phyloP scores from a whole-genome alignment of 106 monocot species.

The Posidonia australis region DNA sequence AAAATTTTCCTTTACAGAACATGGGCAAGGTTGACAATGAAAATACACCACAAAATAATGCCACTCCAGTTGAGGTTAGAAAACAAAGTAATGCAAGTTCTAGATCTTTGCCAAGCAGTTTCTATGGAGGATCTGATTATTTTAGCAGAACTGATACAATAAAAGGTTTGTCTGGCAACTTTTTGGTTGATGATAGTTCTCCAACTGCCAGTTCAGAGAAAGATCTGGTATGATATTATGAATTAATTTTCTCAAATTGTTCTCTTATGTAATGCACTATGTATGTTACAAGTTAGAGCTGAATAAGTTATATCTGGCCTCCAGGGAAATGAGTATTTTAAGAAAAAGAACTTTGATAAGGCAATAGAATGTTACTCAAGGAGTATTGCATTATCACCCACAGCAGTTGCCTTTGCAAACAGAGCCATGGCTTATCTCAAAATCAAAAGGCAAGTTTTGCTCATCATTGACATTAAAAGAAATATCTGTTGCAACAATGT shows the following conservation, averaged over 20 bases:
- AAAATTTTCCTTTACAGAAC: background rate
- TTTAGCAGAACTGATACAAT: conserved; percentile 21
- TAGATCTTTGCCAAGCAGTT: conserved; percentile 10
- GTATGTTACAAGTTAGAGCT: conserved; percentile 2
- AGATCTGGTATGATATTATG: conserved; percentile 44
- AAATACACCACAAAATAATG: conserved; percentile 15
- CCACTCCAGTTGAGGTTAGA: conserved; percentile 17
- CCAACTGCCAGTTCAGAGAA: conserved; percentile 83
- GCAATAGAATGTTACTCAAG: conserved; percentile 95
- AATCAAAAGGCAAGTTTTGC: conserved; percentile 49
- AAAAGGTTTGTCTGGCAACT: conserved; percentile 11
- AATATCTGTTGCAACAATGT: no score
- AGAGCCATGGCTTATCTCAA: conserved; percentile 99
- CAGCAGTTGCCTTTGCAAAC: conserved; percentile 89
- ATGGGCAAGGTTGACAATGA: background rate
- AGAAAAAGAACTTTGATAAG: conserved; percentile 64
- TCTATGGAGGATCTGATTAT: conserved; percentile 9
- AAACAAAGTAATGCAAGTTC: conserved; percentile 13
- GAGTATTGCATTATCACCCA: conserved; percentile 82
- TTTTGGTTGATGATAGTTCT: conserved; percentile 32
- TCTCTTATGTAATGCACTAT: background rate
- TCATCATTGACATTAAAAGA: background rate
- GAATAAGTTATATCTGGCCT: conserved; percentile 4
- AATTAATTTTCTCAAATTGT: background rate
- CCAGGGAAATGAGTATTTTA: conserved; percentile 96